Conservation (phyloP, 2,329 filamentous ascomycete species). For the Cytospora mali region DNA sequence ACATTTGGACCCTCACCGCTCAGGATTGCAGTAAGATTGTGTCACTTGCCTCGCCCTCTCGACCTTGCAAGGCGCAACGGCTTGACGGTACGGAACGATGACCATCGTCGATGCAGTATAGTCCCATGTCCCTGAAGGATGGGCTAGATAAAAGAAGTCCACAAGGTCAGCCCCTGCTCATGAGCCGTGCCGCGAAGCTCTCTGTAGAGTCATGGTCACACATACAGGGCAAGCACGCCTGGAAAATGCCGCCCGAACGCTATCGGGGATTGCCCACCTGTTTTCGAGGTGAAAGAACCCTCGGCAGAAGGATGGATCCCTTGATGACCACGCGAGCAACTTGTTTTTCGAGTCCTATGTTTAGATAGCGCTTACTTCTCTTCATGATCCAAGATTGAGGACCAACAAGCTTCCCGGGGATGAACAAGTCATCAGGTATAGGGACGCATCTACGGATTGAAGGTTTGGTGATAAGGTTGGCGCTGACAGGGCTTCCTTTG, state of each 20-base stretch:
- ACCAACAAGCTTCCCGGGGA: slow-evolving; percentile 19
- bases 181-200: not conserved
- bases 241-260: not conserved
- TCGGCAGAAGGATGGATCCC: not conserved
- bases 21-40: not conserved
- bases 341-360: slow-evolving; percentile 5
- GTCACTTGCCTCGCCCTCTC: not conserved
- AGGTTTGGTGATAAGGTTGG: slow-evolving; percentile 11
- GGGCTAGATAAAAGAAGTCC: not conserved
- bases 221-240: not conserved
- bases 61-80: not conserved
- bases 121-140: not conserved
- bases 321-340: not conserved
- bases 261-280: not conserved
- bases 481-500: not conserved
- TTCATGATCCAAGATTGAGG: slow-evolving; percentile 6
- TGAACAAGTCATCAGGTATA: slow-evolving; percentile 18
- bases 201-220: not conserved
- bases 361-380: not conserved
- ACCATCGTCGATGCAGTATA: not conserved
- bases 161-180: not conserved
- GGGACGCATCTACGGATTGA: slow-evolving; percentile 18
- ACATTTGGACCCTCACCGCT: not conserved
- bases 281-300: too few relatives aligned
- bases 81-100: not conserved